Evolutionary conservation across 2,329 filamentous ascomycete genomes (phyloP).

Genomic region (Monascus ruber): DNA sequence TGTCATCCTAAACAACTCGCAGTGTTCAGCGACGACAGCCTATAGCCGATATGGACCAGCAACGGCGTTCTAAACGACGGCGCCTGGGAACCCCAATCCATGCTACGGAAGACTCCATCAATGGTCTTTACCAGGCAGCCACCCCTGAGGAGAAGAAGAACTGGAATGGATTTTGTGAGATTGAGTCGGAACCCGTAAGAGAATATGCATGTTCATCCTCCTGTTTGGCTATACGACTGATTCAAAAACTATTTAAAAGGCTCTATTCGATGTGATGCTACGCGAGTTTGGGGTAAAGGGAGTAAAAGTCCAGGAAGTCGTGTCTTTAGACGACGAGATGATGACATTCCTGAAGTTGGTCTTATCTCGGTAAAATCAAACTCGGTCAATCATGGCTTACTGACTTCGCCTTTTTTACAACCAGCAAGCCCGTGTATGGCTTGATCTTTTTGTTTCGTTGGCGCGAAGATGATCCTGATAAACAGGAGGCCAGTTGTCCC

Average conservation of each 20-base stretch:
- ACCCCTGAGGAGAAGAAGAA: conserved; percentile 27
- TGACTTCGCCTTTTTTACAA: background rate
- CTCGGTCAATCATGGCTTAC: background rate
- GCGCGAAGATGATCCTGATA: conserved; percentile 44
- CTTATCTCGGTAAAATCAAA: background rate
- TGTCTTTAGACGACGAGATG: conserved; percentile 56
- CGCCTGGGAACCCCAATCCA: background rate
- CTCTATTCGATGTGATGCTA: conserved; percentile 77
- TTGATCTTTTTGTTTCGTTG: conserved; percentile 83
- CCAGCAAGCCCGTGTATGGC: conserved; percentile 63
- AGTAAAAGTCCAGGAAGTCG: conserved; percentile 65
- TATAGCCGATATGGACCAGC: background rate
- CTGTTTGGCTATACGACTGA: background rate
- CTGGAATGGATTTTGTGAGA: conserved; percentile 48
- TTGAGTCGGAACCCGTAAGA: conserved; percentile 76
- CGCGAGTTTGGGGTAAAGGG: conserved; percentile 63
- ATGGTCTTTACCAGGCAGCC: conserved; percentile 19
- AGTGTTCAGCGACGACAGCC: no score
- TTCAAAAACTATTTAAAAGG: conserved; percentile 34
- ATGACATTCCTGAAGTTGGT: conserved; percentile 53
- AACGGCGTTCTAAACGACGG: background rate
- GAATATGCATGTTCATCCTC: conserved; percentile 11
- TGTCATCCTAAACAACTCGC: no score
- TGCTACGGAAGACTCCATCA: conserved; percentile 36
- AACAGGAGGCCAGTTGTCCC: conserved; percentile 45